Percentiles rank a stretch among this genome's conserved stretches.
phyloP scores from a whole-genome alignment of 768 basidiomycete species.

The Cystofilobasidium macerans region DNA sequence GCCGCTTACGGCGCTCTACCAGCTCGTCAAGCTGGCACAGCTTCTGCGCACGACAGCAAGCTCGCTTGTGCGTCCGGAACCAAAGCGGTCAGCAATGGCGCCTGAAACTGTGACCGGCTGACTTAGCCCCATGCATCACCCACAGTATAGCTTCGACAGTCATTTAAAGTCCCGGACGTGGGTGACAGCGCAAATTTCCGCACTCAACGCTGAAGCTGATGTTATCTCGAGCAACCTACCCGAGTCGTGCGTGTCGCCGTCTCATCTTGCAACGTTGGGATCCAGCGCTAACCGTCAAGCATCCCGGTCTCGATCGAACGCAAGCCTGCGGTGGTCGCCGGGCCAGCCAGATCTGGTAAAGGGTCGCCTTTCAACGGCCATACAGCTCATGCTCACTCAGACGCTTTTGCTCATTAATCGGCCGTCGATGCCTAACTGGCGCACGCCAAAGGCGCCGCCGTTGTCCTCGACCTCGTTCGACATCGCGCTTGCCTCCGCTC shows the following conservation, averaged over 20 bases:
- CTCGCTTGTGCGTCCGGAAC: neutral
- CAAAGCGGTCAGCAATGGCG: too few species aligned
- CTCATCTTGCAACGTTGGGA: neutral
- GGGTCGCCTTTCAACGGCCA: neutral
- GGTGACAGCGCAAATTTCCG: neutral
- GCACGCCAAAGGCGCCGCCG: neutral
- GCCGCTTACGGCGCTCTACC: neutral
- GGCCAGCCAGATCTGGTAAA: neutral
- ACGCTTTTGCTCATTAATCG: neutral
- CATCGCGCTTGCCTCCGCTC: neutral
- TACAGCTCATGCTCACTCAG: neutral
- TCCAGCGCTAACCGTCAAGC: too few species aligned
- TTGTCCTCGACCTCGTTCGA: neutral
- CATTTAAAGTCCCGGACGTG: neutral
- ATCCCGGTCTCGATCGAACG: too few species aligned
- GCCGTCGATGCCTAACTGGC: neutral
- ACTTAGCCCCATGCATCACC: neutral
- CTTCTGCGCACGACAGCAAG: neutral
- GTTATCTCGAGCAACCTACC: neutral
- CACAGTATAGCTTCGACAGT: neutral
- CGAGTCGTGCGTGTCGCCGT: neutral
- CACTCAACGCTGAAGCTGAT: neutral
- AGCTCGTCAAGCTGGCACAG: neutral
- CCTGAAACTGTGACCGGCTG: neutral
- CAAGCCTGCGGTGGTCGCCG: too few species aligned